Evolutionary conservation across 23 red algal species (phyloP), one percentile per base, ranked within the genome.

Genomic region (Gracilaria caudata): DNA sequence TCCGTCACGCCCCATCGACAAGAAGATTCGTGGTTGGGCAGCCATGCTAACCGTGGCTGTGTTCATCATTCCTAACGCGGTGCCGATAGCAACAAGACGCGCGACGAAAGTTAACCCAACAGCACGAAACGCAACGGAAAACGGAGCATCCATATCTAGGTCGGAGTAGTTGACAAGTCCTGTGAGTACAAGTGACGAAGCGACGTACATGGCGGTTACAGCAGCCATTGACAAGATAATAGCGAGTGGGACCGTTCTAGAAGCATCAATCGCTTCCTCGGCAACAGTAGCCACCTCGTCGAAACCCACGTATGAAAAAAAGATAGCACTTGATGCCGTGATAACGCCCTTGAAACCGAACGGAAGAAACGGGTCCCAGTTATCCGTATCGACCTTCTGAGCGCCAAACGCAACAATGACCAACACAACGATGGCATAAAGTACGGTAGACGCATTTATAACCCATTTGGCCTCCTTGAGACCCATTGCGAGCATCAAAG

Each of bases 291-390:
- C 95, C 3, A 98, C 86, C 71, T 98, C 91, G 51, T 98, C 95
- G 39, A 98, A 98, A 45, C 95, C 95, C 53, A 98, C 70, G 80
- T 91, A 98, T 2, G 95, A 78, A 47, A 98, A 98, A 24, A 98
- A 94, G 41, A 93, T 68, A 19, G 90, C 82, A 39, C 90, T 84
- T 1, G 95, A 80, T 35, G 90, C 95, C 8, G 70, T 61, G 25
- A 93, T 47, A 19, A 93, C 78, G 37, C 90, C 90, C 21, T 79
- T 70, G 33, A 89, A 13, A 46, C 95, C 95, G 70, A 79, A 94
- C 60, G 95, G 95, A 78, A 86, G 28, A 81, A 98, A 98, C 14
- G 95, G 95, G 4, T 68, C 32, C 83, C 85, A 98, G 72, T 98
- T 98, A 9, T 25, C 12, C 6, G 90, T 79, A 32, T 89, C 80